Evolutionary conservation across 139 green algal species (phyloP).

Genomic region (Ettlia oleoabundans): DNA sequence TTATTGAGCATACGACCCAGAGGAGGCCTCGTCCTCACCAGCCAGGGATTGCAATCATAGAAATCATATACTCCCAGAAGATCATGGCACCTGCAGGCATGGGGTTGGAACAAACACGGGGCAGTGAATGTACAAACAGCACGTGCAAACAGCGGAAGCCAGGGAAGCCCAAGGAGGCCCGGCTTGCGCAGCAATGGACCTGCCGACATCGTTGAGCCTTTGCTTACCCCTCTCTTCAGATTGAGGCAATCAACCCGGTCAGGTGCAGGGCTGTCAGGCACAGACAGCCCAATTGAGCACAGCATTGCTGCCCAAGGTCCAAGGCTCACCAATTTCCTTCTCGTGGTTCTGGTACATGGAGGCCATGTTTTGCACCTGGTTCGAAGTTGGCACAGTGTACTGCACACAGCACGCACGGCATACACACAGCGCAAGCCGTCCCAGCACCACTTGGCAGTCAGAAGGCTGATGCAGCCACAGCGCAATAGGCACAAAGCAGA

Average conservation of each 20-base stretch:
- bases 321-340: background rate
- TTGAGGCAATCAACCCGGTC: background rate
- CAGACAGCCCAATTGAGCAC: background rate
- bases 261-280: background rate
- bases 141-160: background rate
- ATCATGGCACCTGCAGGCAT: background rate
- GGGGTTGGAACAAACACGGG: background rate
- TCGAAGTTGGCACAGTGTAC: background rate
- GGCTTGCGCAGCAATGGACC: too few species aligned
- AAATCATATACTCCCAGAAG: background rate
- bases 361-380: conserved; percentile 13
- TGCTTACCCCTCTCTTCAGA: too few species aligned
- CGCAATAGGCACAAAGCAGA: background rate
- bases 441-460: background rate
- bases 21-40: conserved; percentile 3
- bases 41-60: background rate
- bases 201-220: too few species aligned
- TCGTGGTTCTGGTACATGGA: background rate
- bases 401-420: background rate
- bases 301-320: background rate
- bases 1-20: background rate
- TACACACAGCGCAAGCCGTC: background rate
- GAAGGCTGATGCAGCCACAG: background rate
- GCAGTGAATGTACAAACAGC: too few species aligned
- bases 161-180: too few species aligned